Evolutionary conservation across 1,284 basidiomycete species (phyloP), one percentile per base, ranked within the genome.

Genomic region (Dichomitus squalens): DNA sequence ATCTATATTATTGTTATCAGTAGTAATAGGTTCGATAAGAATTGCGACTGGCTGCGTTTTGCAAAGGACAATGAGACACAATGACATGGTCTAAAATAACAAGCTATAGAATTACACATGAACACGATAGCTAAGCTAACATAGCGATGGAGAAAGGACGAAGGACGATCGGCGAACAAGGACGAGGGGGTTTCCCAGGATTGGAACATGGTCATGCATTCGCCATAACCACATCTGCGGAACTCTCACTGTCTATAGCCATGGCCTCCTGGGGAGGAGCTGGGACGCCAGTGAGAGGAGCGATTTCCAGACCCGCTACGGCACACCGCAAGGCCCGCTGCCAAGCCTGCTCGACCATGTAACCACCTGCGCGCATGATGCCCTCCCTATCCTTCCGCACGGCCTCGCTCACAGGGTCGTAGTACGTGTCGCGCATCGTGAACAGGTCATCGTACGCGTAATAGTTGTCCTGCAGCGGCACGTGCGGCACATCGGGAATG

Each of bases 311-410:
- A 1, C 85, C 90, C 54, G 90, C 88, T 20, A 95, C 88, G 1
- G 92, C 90, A 64, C 75, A 83, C 50, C 89, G 77, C 46, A 96
- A 71, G 21, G 93, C 93, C 65, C 93, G 82, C 66, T 91, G 88
- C 95, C 95, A 96, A 49, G 92, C 92, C 70, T 94, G 86, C 57
- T 88, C 82, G 9, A 94, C 77, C 64, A 80, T 81, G 70, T 92
- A 97, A 2, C 93, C 95, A 16, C 93, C 95, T 8, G 86, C 93
- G 41, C 89, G 78, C 83, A 93, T 90, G 66, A 90, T 87, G 4
- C 90, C 89, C 63, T 93, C 88, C 53, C 82, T 75, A 66, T 95
- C 92, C 65, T 83, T 83, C 64, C 88, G 79, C 6, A 92, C 85
- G 3, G 86, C 87, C 57, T 90, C 90, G 63, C 88, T 91, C 62